These are phyloP conservation scores for Volutella citrinella DNA, from an alignment of 2,329 filamentous ascomycete genomes.

Conservation along the genomic window DNA sequence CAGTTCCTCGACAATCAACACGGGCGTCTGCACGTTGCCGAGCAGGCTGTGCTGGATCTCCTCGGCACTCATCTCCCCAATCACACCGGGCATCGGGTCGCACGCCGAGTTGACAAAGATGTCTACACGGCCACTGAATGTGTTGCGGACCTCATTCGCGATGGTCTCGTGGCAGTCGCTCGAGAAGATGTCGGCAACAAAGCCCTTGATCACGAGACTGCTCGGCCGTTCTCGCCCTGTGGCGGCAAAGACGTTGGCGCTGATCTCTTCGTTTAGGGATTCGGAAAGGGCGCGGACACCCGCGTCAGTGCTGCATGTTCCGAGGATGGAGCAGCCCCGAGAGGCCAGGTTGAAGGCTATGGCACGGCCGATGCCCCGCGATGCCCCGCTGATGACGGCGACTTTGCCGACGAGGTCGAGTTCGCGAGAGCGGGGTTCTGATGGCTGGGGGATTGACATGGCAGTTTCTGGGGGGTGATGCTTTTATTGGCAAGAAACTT, in stretches of 20 bases:
- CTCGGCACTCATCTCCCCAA: conserved; percentile 25
- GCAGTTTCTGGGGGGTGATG: no score
- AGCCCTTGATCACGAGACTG: conserved; percentile 22
- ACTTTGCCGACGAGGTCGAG: conserved; percentile 16
- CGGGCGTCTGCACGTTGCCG: conserved; percentile 33
- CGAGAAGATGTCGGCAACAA: conserved; percentile 29
- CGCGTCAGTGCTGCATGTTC: conserved; percentile 24
- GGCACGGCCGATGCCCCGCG: conserved; percentile 25
- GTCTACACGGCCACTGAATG: conserved; percentile 25
- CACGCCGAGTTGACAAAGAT: conserved; percentile 34
- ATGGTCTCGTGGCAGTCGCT: conserved; percentile 24
- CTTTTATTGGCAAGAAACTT: no score
- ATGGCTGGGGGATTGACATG: background rate
- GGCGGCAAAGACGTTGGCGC: conserved; percentile 9
- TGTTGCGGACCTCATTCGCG: conserved; percentile 18
- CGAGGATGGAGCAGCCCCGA: conserved; percentile 29
- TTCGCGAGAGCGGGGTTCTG: conserved; percentile 4
- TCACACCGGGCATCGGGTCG: conserved; percentile 24
- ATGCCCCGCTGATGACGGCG: conserved; percentile 18
- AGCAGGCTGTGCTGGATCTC: conserved; percentile 30
- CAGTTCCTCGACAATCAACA: conserved; percentile 33
- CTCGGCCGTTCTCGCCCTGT: conserved; percentile 10
- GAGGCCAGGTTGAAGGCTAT: conserved; percentile 26
- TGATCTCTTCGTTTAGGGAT: conserved; percentile 19
- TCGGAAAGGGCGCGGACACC: conserved; percentile 19